Base-by-base conservation (phyloP, 768 basidiomycete genomes). In the Phaffia tasmanica region DNA sequence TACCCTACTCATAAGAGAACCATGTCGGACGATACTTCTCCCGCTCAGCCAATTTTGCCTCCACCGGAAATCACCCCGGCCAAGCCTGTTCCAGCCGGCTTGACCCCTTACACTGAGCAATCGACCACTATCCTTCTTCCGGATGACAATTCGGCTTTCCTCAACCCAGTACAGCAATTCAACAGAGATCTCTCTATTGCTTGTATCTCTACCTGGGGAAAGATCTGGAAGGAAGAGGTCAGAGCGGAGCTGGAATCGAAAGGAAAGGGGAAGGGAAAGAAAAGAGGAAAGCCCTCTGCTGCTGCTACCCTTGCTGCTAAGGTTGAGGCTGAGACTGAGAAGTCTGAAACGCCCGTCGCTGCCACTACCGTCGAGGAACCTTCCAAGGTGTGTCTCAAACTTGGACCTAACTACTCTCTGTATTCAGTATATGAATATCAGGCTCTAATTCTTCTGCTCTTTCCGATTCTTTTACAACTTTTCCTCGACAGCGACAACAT, bases 91-190 rank as follows among this genome's bases (percentile, higher is more conserved):
- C 67, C 67, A 19, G 23, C 67, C 35, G 62, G 63, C 18, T 57
- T 69, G 3, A 46, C 35, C 23, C 72, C 73, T 6, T 75, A 76
- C 62, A 74, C 73, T 21, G 76, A 77, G 70, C 67, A 71, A 19
- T 72, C 72, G 5, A 76, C 76, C 3, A 76, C 75, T 73, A 87
- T 97, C 73, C 81, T 95, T 64, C 79, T 92, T 27, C 83, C 85
- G 6, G 80, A 77, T 56, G 78, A 78, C 63, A 87, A 89, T 70
- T 86, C 88, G 65, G 89, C 93, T 2, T 99, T 99, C 76, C 78
- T 98, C 68, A 99, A 99, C 74, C 94, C 95, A 7, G 86, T 97
- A 16, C 95, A 99, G 74, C 90, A 99, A 76, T 99, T 95, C 80
- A 99, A 99, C 78, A 82, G 95, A 49, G 95, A 99, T 77, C 76